phyloP scores from a whole-genome alignment of 257 asterid species.

The Cruciata laevipes region DNA sequence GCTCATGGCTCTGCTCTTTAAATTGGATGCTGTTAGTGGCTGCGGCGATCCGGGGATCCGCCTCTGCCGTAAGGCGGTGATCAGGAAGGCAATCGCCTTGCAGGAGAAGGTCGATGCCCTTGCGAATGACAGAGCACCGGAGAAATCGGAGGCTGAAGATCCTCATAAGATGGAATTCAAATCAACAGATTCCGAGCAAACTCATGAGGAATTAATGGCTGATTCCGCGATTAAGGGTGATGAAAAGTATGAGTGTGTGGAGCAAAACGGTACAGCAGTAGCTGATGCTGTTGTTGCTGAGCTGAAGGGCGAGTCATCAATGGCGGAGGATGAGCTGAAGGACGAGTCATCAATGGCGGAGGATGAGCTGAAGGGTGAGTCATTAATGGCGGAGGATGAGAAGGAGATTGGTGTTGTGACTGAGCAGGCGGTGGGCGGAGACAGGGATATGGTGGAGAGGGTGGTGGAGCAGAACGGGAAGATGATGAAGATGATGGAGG shows the following conservation, averaged over 20 bases:
- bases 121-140: background rate
- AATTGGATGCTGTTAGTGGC: slow-evolving; percentile 62
- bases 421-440: background rate
- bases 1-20: slow-evolving; percentile 62
- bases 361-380: background rate
- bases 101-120: slow-evolving; percentile 65
- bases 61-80: slow-evolving; percentile 61
- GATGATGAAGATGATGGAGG: slow-evolving; percentile 61
- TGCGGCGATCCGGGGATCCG: slow-evolving; percentile 50
- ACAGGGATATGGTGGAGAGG: slow-evolving; percentile 27
- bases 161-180: background rate
- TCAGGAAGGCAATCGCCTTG: slow-evolving; percentile 53
- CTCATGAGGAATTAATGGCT: background rate
- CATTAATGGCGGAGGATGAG: background rate
- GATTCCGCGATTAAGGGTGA: background rate
- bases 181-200: background rate
- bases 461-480: slow-evolving; percentile 54
- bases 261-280: background rate
- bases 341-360: background rate
- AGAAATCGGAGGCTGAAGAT: background rate
- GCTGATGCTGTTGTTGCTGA: background rate
- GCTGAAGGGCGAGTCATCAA: background rate
- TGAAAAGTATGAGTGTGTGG: background rate
- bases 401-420: background rate
- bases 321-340: background rate